Evolutionary conservation across 2,329 filamentous ascomycete species (phyloP), one percentile per base, ranked within the genome.

Genomic region (Diaporthe capsici): DNA sequence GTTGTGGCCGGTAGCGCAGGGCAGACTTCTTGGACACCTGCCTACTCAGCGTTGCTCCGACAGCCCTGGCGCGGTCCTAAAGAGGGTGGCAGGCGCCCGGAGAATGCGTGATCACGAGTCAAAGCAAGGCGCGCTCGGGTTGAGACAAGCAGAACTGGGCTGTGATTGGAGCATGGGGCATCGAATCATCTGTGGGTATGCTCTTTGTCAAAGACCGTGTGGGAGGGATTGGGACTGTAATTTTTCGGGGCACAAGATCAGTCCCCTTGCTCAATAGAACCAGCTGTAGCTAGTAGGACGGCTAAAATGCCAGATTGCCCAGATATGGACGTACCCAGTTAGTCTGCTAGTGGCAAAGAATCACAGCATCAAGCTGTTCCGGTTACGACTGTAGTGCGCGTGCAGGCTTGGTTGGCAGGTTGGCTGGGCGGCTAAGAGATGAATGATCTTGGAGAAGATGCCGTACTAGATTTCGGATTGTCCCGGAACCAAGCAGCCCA

Each of bases 401-500:
- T 61, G 57, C 22, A 61, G 22, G 34, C 57, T 25, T 28, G 53
- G 25, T 13, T 20, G 7, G 37, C 37, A 39, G 60, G 37, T 39
- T n/a, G 60, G 37, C 60, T 39, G 34, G 44, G 28, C 42, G 28
- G 44, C 31, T 55, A 55, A 55, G 65, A 42, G 65, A 68, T 70
- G 22, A 22, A 34, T 65, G 61, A 22, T 22, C 12, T 42, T 39
- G 65, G 31, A 10, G 13, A 22, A 13, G 25, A 12, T 53, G 22
- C 47, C 49, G 12, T 31, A 17, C 49, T 70, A 55, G 49, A 55
- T 53, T 55, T 42, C 65, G 65, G 65, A 70, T 70, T 70, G 47
- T 42, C 22, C 65, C 65, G 65, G 65, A 70, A 70, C 34, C 65
- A 70, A 70, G 22, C 65, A 70, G 65, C 31, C 65, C 65, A 70